These are phyloP conservation scores for Sechiopsis laciniata DNA, from an alignment of 306 rosid genomes.

Conservation along the genomic window DNA sequence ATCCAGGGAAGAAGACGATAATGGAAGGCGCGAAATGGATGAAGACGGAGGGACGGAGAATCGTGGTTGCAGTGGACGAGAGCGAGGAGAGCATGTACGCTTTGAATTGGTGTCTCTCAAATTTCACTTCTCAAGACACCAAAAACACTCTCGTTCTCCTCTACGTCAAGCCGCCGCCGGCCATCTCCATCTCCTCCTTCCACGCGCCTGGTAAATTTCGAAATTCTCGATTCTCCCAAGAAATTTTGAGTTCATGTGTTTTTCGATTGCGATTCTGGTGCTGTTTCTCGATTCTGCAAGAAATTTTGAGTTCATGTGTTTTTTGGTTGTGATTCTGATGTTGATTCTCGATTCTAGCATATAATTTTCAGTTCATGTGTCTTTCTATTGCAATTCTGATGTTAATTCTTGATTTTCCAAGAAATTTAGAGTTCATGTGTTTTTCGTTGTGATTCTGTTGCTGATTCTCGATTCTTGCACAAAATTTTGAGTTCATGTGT, in stretches of 20 bases:
- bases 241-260: background rate
- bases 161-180: conserved; percentile 66
- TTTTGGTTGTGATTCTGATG: background rate
- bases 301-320: background rate
- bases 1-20: background rate
- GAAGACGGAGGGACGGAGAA: conserved; percentile 37
- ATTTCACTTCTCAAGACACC: conserved; percentile 39
- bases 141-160: conserved; percentile 50
- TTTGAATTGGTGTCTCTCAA: conserved; percentile 61
- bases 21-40: conserved; percentile 31
- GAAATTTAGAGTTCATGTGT: no score
- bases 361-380: no score
- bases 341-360: background rate
- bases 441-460: no score
- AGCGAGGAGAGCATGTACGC: conserved; percentile 80
- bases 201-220: conserved; percentile 57
- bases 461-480: no score
- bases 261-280: background rate
- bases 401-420: no score
- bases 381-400: no score
- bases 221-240: background rate
- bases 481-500: no score
- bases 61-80: conserved; percentile 78
- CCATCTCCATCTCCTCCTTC: conserved; percentile 40
- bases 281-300: background rate